A percentile compares a stretch with the other conserved stretches of the same genome.
Evolutionary conservation across 805 yeast species (phyloP).

Genomic region (Wickerhamomyces ciferrii): DNA sequence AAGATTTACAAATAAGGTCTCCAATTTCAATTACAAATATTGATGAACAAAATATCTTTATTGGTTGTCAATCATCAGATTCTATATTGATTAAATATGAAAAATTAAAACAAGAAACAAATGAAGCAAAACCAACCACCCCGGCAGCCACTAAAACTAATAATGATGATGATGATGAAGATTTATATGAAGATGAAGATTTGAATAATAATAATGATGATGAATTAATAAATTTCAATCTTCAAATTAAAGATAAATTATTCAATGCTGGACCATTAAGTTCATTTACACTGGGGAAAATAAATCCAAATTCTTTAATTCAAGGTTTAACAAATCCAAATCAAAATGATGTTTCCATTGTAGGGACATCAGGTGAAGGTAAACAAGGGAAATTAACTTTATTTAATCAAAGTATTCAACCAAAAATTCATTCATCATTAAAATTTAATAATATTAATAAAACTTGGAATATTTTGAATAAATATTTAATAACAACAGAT

Average conservation of each 20-base stretch:
- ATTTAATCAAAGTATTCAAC: slow-evolving; percentile 64
- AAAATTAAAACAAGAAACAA: slow-evolving; percentile 8
- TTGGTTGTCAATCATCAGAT: slow-evolving; percentile 59
- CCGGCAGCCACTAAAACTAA: slow-evolving; percentile 22
- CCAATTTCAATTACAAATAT: slow-evolving; percentile 33
- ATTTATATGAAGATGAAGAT: slow-evolving; percentile 25
- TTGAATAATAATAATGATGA: slow-evolving; percentile 29
- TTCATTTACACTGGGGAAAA: slow-evolving; percentile 59
- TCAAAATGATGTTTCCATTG: slow-evolving; percentile 56
- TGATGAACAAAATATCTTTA: slow-evolving; percentile 42
- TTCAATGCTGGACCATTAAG: slow-evolving; percentile 71
- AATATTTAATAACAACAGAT: slow-evolving; percentile 69
- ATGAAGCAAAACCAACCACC: background rate
- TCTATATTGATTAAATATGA: slow-evolving; percentile 35
- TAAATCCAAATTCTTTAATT: slow-evolving; percentile 45
- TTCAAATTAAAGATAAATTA: slow-evolving; percentile 47
- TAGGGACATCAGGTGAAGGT: slow-evolving; percentile 66
- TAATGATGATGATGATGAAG: slow-evolving; percentile 43
- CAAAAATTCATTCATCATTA: slow-evolving; percentile 60
- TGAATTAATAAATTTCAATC: slow-evolving; percentile 28
- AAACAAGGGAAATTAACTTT: slow-evolving; percentile 50
- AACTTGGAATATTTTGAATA: slow-evolving; percentile 67
- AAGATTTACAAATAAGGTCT: slow-evolving; percentile 15
- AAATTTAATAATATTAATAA: slow-evolving; percentile 68
- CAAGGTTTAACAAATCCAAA: slow-evolving; percentile 70